Percentiles rank a stretch among this genome's conserved stretches.
Evolutionary conservation across 176 grass and related monocot genomes (phyloP).

Genomic region (Hordeum vulgare): MorexV3_pseudomolecules_assembly NC_058524.1:155470588-155471087

Average conservation of each 20-base stretch:
- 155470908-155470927: not conserved
- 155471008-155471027: not conserved
- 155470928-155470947: not conserved
- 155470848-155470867: not conserved
- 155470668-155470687: not conserved
- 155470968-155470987: not conserved
- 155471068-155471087: not conserved
- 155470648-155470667: not conserved
- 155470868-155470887: not conserved
- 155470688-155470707: conserved; percentile 58
- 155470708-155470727: conserved; percentile 48
- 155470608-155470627: not conserved
- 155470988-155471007: not conserved
- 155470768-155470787: conserved; percentile 39
- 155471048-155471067: not conserved
- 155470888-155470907: not conserved
- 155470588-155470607: not conserved
- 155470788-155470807: conserved; percentile 55
- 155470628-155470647: not conserved
- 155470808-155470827: conserved; percentile 59
- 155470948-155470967: not conserved
- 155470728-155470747: conserved; percentile 38
- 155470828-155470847: conserved; percentile 30
- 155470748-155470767: conserved; percentile 64
- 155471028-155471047: not conserved